A percentile compares a stretch with the other conserved stretches of the same genome.
These are phyloP conservation scores for Leccinum disarticulatum DNA, from an alignment of 768 basidiomycete species.

Conservation along the genomic window DNA sequence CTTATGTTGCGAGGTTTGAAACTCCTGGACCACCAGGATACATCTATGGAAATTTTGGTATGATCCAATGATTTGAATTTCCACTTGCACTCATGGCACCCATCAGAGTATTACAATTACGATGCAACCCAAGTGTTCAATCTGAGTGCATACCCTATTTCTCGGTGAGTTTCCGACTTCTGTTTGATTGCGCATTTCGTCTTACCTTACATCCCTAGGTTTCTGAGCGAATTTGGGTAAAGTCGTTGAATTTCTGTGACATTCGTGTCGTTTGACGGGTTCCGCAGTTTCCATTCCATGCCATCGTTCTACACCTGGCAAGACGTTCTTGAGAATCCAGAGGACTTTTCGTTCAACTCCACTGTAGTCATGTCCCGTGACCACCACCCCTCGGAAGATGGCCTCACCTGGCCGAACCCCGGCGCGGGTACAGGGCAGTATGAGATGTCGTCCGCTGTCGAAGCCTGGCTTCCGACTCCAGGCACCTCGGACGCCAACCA, in stretches of 20 bases:
- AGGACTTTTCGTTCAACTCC: conserved; percentile 58
- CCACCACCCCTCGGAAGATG: conserved; percentile 51
- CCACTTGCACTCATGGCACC: not conserved
- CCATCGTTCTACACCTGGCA: conserved; percentile 63
- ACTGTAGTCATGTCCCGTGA: conserved; percentile 55
- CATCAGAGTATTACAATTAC: conserved; percentile 56
- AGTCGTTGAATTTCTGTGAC: conserved; percentile 7
- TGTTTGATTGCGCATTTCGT: not conserved
- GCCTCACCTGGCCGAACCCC: conserved; percentile 52
- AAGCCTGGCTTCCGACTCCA: conserved; percentile 56
- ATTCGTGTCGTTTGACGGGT: not conserved
- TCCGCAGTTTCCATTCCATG: conserved; percentile 57
- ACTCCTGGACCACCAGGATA: conserved; percentile 48
- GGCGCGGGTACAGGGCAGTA: conserved; percentile 52
- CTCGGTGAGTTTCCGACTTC: conserved; percentile 33
- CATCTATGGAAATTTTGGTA: conserved; percentile 57
- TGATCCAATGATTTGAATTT: conserved; percentile 5
- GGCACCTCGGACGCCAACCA: conserved; percentile 49
- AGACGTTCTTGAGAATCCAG: conserved; percentile 48
- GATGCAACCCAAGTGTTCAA: conserved; percentile 52
- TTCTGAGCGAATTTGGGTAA: conserved; percentile 60
- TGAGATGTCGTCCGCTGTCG: conserved; percentile 51
- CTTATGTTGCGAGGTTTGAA: conserved; percentile 48
- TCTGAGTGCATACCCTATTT: conserved; percentile 51
- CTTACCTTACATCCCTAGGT: conserved; percentile 32